These are phyloP conservation scores for Pseudogymnoascus sp. DNA, from an alignment of 2,329 filamentous ascomycete genomes.

Conservation along the genomic window DNA sequence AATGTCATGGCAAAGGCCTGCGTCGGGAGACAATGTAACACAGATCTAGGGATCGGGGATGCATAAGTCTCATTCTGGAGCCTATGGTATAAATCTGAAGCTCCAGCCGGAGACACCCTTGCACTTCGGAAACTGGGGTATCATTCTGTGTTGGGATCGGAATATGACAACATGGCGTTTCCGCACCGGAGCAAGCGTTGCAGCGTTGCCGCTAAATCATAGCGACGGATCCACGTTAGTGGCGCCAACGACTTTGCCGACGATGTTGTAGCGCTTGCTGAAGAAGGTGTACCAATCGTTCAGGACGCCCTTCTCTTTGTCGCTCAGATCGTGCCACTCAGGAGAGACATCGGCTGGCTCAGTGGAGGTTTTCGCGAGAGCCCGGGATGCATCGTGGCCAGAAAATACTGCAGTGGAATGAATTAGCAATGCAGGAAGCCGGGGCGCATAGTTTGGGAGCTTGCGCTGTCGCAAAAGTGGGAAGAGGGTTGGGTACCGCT, in stretches of 20 bases:
- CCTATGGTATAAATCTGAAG: not conserved
- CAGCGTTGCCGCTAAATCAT: not conserved
- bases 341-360: conserved; percentile 75
- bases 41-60: conserved; percentile 6
- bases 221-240: conserved; percentile 39
- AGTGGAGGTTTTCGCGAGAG: conserved; percentile 76
- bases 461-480: not conserved
- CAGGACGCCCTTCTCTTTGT: conserved; percentile 77
- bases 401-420: conserved; percentile 63
- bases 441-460: not conserved
- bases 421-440: not conserved
- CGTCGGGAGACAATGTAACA: not conserved
- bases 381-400: conserved; percentile 91
- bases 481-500: conserved; percentile 51
- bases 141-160: not conserved
- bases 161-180: not conserved
- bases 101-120: not conserved
- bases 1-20: not conserved
- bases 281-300: conserved; percentile 96
- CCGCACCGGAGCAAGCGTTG: not conserved
- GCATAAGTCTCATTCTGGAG: not conserved
- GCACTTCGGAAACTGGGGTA: not conserved
- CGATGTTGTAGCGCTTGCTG: conserved; percentile 89
- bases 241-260: conserved; percentile 57
- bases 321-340: conserved; percentile 74